Conservation (phyloP, 495 filamentous ascomycete genomes). For the Penicillium dipodomyicola region DNA sequence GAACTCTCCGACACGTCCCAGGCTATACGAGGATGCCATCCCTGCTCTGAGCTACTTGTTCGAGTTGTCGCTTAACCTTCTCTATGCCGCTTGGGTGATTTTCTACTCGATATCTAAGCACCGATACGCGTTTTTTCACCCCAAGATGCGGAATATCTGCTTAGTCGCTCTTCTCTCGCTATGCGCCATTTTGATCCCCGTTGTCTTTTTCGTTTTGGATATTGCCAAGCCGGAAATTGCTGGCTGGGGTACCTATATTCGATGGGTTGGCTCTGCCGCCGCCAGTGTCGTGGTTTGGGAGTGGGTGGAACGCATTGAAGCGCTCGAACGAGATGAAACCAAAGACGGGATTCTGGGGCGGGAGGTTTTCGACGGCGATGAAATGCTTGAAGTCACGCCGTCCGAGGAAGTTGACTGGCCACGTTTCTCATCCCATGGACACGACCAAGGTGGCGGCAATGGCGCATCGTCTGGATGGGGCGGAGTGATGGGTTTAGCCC, state of each 20-base stretch:
- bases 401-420: constrained; percentile 57
- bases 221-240: constrained; percentile 83
- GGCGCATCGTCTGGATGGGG: constrained; percentile 47
- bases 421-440: constrained; percentile 33
- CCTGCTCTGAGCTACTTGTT: constrained; percentile 94
- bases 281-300: constrained; percentile 99
- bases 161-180: constrained; percentile 80
- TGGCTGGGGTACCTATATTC: constrained; percentile 95
- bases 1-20: constrained; percentile 58
- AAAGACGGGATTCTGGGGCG: constrained; percentile 93
- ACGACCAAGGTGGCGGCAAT: constrained; percentile 39
- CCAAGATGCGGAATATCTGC: constrained; percentile 87
- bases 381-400: constrained; percentile 80
- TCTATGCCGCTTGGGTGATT: constrained; percentile 94
- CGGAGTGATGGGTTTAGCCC: constrained; percentile 40
- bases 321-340: constrained; percentile 89
- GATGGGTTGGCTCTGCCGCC: constrained; percentile 95
- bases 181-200: constrained; percentile 77
- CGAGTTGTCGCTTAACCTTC: constrained; percentile 78
- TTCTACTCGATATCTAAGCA: constrained; percentile 94
- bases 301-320: constrained; percentile 99
- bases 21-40: constrained; percentile 80
- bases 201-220: constrained; percentile 94
- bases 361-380: constrained; percentile 95
- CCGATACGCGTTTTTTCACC: constrained; percentile 89